phyloP scores from a whole-genome alignment of 176 grass and related monocot species.

The Lolium perenne region DNA sequence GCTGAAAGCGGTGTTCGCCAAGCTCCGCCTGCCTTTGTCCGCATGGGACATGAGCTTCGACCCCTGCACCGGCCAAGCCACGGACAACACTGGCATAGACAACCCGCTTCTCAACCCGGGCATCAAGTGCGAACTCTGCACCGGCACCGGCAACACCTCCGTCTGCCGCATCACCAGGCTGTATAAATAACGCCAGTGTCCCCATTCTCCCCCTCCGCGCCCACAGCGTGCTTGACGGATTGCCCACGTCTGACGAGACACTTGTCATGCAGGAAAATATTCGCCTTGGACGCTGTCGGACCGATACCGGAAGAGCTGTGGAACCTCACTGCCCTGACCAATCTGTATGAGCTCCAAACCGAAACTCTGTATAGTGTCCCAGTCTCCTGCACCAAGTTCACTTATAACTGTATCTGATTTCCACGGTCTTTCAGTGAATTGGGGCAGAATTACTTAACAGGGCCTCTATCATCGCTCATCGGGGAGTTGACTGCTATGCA shows the following conservation, averaged over 20 bases:
- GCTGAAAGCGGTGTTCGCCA: conserved; percentile 63
- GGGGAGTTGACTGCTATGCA: conserved; percentile 74
- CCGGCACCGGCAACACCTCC: conserved; percentile 40
- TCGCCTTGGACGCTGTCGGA: conserved; percentile 39
- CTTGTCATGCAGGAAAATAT: conserved; percentile 56
- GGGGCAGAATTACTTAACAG: conserved; percentile 67
- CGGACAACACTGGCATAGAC: conserved; percentile 41
- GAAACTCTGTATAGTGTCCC: background rate
- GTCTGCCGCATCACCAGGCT: conserved; percentile 75
- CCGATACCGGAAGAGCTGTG: conserved; percentile 62
- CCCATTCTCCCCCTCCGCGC: too few species aligned
- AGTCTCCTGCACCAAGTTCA: too few species aligned
- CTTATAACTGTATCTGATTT: background rate
- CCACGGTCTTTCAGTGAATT: conserved; percentile 61
- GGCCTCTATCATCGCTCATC: conserved; percentile 68
- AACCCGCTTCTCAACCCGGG: conserved; percentile 31
- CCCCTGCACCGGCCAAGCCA: conserved; percentile 78
- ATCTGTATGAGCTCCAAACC: conserved; percentile 51
- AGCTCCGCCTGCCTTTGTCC: conserved; percentile 46
- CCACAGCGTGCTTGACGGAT: conserved; percentile 2
- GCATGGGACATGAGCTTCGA: conserved; percentile 87
- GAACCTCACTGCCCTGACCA: conserved; percentile 62
- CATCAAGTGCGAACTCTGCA: conserved; percentile 70
- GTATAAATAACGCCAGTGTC: too few species aligned
- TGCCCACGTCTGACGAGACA: background rate